Percentiles rank a stretch among this genome's conserved stretches.
phyloP scores from a whole-genome alignment of 345 rosid species.

The Rubroshorea leprosula region DNA sequence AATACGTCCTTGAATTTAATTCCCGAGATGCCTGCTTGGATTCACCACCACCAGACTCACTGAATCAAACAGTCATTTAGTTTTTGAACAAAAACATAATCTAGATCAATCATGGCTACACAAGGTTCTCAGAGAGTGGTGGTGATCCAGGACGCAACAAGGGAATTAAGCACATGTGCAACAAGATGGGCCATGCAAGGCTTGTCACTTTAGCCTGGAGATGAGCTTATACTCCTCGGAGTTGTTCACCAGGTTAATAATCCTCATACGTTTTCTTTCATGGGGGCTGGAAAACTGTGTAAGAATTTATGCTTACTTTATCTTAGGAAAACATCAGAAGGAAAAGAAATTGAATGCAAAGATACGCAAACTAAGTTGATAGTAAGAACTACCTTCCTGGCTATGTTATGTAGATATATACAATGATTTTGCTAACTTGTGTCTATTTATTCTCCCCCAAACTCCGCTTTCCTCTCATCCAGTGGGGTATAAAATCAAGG shows the following conservation, averaged over 20 bases:
- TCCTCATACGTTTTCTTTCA: constrained; percentile 55
- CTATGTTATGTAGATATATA: not conserved
- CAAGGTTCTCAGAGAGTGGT: constrained; percentile 25
- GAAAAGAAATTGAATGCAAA: not conserved
- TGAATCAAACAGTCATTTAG: no score
- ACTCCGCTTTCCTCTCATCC: not conserved
- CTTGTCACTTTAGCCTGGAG: constrained; percentile 33
- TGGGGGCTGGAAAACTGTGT: constrained; percentile 27
- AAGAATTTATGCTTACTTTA: constrained; percentile 22
- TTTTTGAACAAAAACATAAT: no score
- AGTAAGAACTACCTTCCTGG: no score
- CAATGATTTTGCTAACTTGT: not conserved
- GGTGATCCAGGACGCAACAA: constrained; percentile 43
- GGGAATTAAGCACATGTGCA: constrained; percentile 18
- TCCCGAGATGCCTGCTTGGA: no score
- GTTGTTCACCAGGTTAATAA: constrained; percentile 59
- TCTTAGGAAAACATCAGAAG: not conserved
- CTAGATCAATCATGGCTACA: not conserved
- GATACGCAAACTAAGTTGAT: not conserved
- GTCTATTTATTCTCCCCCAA: not conserved
- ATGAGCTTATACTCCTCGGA: constrained; percentile 32
- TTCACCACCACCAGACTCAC: no score
- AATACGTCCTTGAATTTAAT: not conserved
- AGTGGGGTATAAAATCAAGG: constrained; percentile 57
- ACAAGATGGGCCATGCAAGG: constrained; percentile 35